Base-by-base conservation (phyloP, 768 basidiomycete species). In the Boletus barrowsii region DNA sequence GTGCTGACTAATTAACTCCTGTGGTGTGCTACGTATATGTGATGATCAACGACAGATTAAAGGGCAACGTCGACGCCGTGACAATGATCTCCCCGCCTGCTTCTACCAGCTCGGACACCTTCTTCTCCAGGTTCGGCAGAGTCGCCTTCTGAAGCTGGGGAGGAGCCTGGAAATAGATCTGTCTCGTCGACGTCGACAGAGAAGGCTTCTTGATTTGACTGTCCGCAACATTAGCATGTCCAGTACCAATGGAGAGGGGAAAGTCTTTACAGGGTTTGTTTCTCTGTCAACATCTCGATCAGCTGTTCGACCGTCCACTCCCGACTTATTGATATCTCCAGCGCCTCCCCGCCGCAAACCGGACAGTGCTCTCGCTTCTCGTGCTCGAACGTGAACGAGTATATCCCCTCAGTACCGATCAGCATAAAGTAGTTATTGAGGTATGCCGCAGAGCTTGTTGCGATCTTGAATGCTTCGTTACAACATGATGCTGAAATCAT, bases 351-450 rank as follows among this genome's bases (percentile, higher is more conserved):
- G 5, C 97, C 97, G 62, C 97, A 99, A 8, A 98, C 97, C 4
- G 97, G 97, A 69, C 97, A 99, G 65, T 98, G 93, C 1, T 82
- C 80, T 36, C 93, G 87, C 65, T 84, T 86, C 75, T 98, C 93
- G 66, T 96, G 90, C 73, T 97, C 86, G 67, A 98, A 99, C 0
- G 97, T 98, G 73, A 90, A 95, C 3, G 96, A 94, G 73, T 99
- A 99, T 10, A 98, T 83, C 22, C 93, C 89, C 49, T 98, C 94
- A 10, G 93, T 98, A 33, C 97, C 97, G 56, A 95, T 93, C 53
- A 98, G 81, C 94, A 98, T 93, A 73, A 98, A 97, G 69, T 98
- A 99, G 69, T 98, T 98, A 73, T 96, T 90, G 51, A 99, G 78
- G 68, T 86, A 96, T 5, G 94, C 92, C 0, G 95, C 96, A 22